phyloP scores from a whole-genome alignment of 148 eudicot species.

The Camellia sinensis region DNA sequence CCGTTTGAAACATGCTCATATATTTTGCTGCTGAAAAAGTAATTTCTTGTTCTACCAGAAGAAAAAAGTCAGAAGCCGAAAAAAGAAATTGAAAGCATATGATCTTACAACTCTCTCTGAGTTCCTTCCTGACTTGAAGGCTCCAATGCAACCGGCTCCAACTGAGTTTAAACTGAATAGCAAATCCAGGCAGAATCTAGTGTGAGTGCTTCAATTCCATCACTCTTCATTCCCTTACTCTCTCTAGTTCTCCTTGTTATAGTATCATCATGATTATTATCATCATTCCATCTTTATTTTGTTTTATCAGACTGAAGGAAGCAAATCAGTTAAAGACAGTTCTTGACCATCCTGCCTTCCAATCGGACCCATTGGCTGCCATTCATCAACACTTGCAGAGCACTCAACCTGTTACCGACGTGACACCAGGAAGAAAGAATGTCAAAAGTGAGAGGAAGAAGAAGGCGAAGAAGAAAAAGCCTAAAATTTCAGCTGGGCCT shows the following conservation, averaged over 20 bases:
- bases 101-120: slow-evolving; percentile 75
- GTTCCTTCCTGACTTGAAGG: slow-evolving; percentile 65
- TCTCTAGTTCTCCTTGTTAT: not conserved
- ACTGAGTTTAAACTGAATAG: slow-evolving; percentile 50
- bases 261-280: not conserved
- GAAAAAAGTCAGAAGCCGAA: slow-evolving; percentile 51
- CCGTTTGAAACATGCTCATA: not conserved
- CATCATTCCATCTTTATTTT: not conserved
- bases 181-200: slow-evolving; percentile 64
- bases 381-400: slow-evolving; percentile 72
- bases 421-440: slow-evolving; percentile 44
- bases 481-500: slow-evolving; percentile 42
- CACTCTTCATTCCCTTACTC: not conserved
- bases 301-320: slow-evolving; percentile 63
- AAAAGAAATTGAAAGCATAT: slow-evolving; percentile 72
- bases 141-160: slow-evolving; percentile 31
- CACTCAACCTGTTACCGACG: slow-evolving; percentile 64
- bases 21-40: not conserved
- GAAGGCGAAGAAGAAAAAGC: slow-evolving; percentile 53
- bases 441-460: slow-evolving; percentile 36
- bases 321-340: slow-evolving; percentile 53
- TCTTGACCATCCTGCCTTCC: slow-evolving; percentile 55
- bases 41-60: slow-evolving; percentile 25
- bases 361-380: slow-evolving; percentile 74
- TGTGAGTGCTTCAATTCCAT: slow-evolving; percentile 46